Base-by-base conservation (phyloP, 129 eudicot genomes). In the Centella asiatica region DNA sequence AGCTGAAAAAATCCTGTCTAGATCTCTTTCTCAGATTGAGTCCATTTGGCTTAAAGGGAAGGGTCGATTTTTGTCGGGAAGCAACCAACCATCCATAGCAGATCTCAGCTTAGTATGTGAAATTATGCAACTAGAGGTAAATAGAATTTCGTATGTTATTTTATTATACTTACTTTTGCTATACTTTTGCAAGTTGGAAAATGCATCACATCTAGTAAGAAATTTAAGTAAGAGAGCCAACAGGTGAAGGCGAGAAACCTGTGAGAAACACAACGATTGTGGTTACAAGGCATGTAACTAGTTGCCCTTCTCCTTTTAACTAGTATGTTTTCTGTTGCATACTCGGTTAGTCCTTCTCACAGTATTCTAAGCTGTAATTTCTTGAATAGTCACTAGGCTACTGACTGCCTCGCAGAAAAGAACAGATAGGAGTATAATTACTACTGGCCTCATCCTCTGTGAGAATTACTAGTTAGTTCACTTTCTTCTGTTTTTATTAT, bases 61-160 rank as follows among this genome's bases (percentile, higher is more conserved):
- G 29, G 85, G 85, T 3, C 78, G 57, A 5, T 89, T 89, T 77
- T 71, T 89, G 76, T 70, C 64, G 15, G 97, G 97, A 33, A 83
- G 65, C 59, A 22, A 65, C 9, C 70, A 76, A 71, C 97, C 95
- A 49, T 82, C 97, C 27, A 89, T 89, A 51, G 88, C 97, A 46
- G 95, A 89, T 78, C 85, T 89, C 63, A 63, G 85, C 65, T 79
- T 89, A 74, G 86, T 70, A 20, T 89, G 88, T 80, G 97, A 85
- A 74, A 53, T 88, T 60, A 78, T 89, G 95, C 97, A 89, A 68
- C 81, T 89, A 56, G 79, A 85, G 97, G 97, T 85, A 66, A 54
- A 33, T 28, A 69, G 11, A 18, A 44, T 18, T 66, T 20, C 42
- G 7, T 19, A 13, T 31, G 18, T 62, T 27, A 66, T 66, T 12